Evolutionary conservation across 139 green algal genomes (phyloP), one percentile per base, ranked within the genome.

Genomic region (Micromonas commoda): DNA sequence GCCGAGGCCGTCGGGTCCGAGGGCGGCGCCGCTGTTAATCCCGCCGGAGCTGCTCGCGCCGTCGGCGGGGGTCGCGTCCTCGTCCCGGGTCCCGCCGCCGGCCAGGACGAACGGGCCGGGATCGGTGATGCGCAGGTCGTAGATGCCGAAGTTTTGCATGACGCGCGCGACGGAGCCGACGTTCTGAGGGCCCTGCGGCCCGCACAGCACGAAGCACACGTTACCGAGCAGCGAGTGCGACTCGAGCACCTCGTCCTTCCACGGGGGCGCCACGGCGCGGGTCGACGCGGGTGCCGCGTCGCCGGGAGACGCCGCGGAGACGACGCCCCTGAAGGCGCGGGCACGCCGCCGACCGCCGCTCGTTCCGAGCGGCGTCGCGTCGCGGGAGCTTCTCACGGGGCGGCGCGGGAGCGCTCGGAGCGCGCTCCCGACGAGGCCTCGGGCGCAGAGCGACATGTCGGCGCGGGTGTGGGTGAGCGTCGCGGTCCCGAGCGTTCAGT

Each of bases 91-190:
- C 33, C 21, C 57, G 21, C 6, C 33, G 63, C 2, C 31, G 23
- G 32, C 24, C 39, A 68, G 63, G 67, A 82, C 77, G 51, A 61
- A 64, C 52, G 57, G 68, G n/a, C 45, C 35, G 0, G 54, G 66
- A 5, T 76, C 16, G 19, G 72, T 28, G 39, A 82, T 39, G 35
- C 61, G 72, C 26, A 82, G 45, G 3, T 82, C 77, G 32, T 61
- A 72, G 3, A 82, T 32, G 37, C 77, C 77, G 39, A 82, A 82
- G 52, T 82, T 82, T 60, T 68, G 66, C 77, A 77, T 77, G 13
- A 26, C 26, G 20, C 77, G 51, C 51, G 67, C 67, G 51, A 76
- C 71, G 21, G 67, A 28, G 1, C 77, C 77, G 13, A 82, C 67
- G 77, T 82, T 82, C 29, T 24, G 9, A n/a, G 77, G 32, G n/a